phyloP scores from a whole-genome alignment of 2,329 filamentous ascomycete genomes.

The Macroventuria anomochaeta region DNA sequence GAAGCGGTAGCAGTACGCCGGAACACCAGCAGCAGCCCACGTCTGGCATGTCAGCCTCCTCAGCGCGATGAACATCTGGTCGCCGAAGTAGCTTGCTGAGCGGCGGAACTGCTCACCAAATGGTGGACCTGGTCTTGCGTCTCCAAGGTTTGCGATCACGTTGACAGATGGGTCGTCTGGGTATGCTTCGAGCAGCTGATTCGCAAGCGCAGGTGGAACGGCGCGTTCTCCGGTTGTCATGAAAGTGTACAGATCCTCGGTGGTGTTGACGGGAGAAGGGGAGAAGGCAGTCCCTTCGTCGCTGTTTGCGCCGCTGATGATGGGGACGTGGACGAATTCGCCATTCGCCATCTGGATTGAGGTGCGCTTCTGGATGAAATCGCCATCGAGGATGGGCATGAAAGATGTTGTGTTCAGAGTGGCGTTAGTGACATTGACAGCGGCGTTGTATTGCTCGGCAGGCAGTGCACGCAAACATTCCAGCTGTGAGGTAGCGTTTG shows the following conservation, averaged over 20 bases:
- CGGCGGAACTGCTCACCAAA: slow-evolving; percentile 59
- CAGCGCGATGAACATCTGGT: slow-evolving; percentile 62
- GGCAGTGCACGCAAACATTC: slow-evolving; percentile 63
- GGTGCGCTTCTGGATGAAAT: slow-evolving; percentile 61
- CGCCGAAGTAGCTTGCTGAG: slow-evolving; percentile 58
- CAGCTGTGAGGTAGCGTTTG: slow-evolving; percentile 31
- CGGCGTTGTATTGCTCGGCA: slow-evolving; percentile 64
- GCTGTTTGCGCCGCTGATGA: slow-evolving; percentile 68
- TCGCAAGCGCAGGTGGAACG: slow-evolving; percentile 31
- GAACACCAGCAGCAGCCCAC: slow-evolving; percentile 57
- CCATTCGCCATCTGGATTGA: slow-evolving; percentile 63
- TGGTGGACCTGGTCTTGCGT: slow-evolving; percentile 24
- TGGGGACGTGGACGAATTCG: slow-evolving; percentile 68
- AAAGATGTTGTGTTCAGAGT: slow-evolving; percentile 39
- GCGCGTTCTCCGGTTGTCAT: slow-evolving; percentile 35
- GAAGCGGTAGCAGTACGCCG: slow-evolving; percentile 69
- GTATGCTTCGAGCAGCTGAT: slow-evolving; percentile 38
- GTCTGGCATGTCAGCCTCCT: slow-evolving; percentile 61
- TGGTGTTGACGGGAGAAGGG: slow-evolving; percentile 61
- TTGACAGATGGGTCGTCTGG: slow-evolving; percentile 38
- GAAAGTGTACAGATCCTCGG: slow-evolving; percentile 58
- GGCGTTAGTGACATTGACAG: slow-evolving; percentile 55
- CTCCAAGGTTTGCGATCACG: slow-evolving; percentile 33
- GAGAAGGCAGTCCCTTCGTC: slow-evolving; percentile 70
- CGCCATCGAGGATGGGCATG: slow-evolving; percentile 61